A percentile compares a stretch with the other conserved stretches of the same genome.
Evolutionary conservation across 2,329 filamentous ascomycete genomes (phyloP).

Genomic region (Penicillium hordei): DNA sequence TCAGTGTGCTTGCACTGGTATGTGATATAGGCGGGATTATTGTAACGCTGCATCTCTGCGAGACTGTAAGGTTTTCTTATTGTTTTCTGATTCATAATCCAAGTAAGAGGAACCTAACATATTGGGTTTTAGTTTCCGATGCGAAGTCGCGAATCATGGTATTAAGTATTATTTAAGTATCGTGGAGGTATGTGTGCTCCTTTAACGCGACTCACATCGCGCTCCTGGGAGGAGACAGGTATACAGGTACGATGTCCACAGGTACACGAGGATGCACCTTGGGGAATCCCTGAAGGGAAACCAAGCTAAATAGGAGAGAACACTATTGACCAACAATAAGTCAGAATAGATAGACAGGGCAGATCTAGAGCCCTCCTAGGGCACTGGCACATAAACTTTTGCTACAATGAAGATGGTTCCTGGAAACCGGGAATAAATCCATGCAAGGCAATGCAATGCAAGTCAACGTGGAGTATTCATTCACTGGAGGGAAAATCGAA

Average conservation of each 20-base stretch:
- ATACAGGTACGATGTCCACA: not conserved
- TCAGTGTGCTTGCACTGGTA: slow-evolving; percentile 7
- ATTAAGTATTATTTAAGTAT: not conserved
- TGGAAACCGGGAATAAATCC: slow-evolving; percentile 18
- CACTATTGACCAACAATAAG: not conserved
- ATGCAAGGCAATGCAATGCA: slow-evolving; percentile 28
- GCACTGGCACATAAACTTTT: slow-evolving; percentile 14
- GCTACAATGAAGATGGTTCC: slow-evolving; percentile 13
- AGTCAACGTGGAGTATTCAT: slow-evolving; percentile 14
- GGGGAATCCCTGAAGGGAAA: slow-evolving; percentile 1
- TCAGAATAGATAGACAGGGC: not conserved
- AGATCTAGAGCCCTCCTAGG: not conserved
- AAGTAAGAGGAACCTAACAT: not conserved
- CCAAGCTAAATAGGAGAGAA: not conserved
- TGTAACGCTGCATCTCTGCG: slow-evolving; percentile 7
- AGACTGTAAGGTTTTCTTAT: slow-evolving; percentile 7
- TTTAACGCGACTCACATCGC: slow-evolving; percentile 10
- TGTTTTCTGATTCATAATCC: not conserved
- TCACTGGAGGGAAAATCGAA: not conserved
- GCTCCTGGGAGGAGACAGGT: not conserved
- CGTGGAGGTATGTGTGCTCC: not conserved
- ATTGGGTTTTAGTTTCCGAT: not conserved
- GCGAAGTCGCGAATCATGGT: slow-evolving; percentile 3
- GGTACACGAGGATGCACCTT: slow-evolving; percentile 5
- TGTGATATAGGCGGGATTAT: slow-evolving; percentile 11